A percentile compares a stretch with the other conserved stretches of the same genome.
These are phyloP conservation scores for Phyllosticta capitalensis DNA, from an alignment of 2,329 filamentous ascomycete genomes.

Conservation along the genomic window DNA sequence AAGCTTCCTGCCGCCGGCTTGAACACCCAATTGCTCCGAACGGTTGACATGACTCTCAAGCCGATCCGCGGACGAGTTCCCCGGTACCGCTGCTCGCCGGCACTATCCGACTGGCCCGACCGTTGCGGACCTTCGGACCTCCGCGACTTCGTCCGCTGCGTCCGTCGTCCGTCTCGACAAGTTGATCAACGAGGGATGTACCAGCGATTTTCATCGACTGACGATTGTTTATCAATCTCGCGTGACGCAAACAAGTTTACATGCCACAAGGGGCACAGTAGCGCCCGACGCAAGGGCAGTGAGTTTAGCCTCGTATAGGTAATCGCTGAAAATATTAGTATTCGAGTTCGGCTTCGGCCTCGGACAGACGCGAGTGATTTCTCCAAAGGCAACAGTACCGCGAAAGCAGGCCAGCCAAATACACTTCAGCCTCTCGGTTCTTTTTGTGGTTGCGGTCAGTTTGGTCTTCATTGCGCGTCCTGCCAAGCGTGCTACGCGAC, in stretches of 20 bases:
- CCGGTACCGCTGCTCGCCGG: too few species aligned
- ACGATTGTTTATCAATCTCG: neutral
- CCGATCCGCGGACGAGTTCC: neutral
- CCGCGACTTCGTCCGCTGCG: neutral
- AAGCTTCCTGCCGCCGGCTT: constrained; percentile 86
- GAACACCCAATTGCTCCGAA: constrained; percentile 12
- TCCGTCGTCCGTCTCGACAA: neutral
- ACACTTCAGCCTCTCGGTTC: neutral
- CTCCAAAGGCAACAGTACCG: neutral
- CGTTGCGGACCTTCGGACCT: neutral
- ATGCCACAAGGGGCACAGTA: neutral
- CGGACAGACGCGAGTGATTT: neutral
- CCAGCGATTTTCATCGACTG: neutral
- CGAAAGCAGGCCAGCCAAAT: neutral
- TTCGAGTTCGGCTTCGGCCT: neutral
- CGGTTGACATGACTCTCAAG: neutral
- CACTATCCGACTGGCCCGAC: neutral
- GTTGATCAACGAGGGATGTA: neutral
- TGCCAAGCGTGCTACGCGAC: neutral
- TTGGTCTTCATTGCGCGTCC: neutral
- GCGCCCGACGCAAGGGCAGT: neutral
- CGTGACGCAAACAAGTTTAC: neutral
- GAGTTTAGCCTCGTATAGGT: neutral
- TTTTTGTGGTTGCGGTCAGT: neutral
- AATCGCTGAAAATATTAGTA: neutral